phyloP scores from a whole-genome alignment of 2,329 filamentous ascomycete genomes.

The Stagonosporopsis tanaceti region DNA sequence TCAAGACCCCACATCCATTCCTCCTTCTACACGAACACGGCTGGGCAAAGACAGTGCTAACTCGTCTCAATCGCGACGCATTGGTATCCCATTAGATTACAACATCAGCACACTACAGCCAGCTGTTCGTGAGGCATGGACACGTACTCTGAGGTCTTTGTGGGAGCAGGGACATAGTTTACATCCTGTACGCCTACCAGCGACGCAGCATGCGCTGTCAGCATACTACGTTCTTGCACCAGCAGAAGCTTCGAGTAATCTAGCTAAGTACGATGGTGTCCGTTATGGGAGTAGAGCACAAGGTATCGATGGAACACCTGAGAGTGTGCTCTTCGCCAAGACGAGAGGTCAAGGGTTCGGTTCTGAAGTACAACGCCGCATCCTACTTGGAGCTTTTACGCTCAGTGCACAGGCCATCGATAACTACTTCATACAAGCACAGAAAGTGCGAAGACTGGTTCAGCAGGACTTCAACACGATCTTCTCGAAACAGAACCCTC shows the following conservation, averaged over 20 bases:
- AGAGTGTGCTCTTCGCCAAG: conserved; percentile 68
- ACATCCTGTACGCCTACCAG: conserved; percentile 79
- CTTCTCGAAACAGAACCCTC: conserved; percentile 74
- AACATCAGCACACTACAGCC: conserved; percentile 83
- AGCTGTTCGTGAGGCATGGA: conserved; percentile 75
- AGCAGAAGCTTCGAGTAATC: conserved; percentile 92
- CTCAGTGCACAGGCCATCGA: conserved; percentile 90
- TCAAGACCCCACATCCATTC: conserved; percentile 78
- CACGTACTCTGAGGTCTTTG: conserved; percentile 66
- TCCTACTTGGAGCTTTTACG: conserved; percentile 88
- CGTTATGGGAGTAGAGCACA: conserved; percentile 75
- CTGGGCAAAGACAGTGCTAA: conserved; percentile 16
- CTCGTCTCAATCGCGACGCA: conserved; percentile 42
- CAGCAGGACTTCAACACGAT: conserved; percentile 85
- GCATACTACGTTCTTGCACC: conserved; percentile 96
- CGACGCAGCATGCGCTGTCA: conserved; percentile 83
- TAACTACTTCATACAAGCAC: conserved; percentile 96
- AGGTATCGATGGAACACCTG: conserved; percentile 64
- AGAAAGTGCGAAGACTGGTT: conserved; percentile 83
- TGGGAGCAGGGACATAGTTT: conserved; percentile 72
- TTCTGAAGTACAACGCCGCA: conserved; percentile 82
- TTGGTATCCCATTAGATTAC: conserved; percentile 77
- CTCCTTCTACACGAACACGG: conserved; percentile 61
- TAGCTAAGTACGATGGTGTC: conserved; percentile 97
- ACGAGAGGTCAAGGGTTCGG: conserved; percentile 81